phyloP scores from a whole-genome alignment of 2,329 filamentous ascomycete species.

The Ceratocystis lukuohia region DNA sequence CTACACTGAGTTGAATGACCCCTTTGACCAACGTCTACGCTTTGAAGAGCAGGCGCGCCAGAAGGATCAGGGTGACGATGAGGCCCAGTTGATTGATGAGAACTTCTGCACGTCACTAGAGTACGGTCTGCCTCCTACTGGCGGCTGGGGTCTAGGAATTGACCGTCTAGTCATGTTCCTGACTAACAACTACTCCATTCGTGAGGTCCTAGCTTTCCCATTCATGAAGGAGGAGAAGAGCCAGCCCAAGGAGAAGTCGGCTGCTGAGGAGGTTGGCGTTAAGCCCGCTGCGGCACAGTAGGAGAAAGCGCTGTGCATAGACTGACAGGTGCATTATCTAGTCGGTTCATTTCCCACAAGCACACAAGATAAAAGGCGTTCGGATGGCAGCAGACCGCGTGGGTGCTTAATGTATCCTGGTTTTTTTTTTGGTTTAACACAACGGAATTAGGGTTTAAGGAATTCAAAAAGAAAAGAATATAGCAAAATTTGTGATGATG shows the following conservation, averaged over 20 bases:
- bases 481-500: not conserved
- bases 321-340: not conserved
- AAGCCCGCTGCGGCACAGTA: slow-evolving; percentile 47
- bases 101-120: slow-evolving; percentile 86
- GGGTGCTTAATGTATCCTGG: not conserved
- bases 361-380: not conserved
- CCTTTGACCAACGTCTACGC: slow-evolving; percentile 80
- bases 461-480: slow-evolving; percentile 14
- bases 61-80: slow-evolving; percentile 93
- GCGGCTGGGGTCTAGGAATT: slow-evolving; percentile 92
- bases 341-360: not conserved
- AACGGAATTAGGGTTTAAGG: slow-evolving; percentile 17
- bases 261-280: slow-evolving; percentile 50
- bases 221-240: slow-evolving; percentile 81
- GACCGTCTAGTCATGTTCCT: slow-evolving; percentile 92
- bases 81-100: slow-evolving; percentile 92
- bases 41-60: slow-evolving; percentile 84
- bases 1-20: slow-evolving; percentile 88
- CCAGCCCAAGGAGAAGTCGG: slow-evolving; percentile 36
- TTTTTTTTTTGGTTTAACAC: not conserved
- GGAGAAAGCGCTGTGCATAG: slow-evolving; percentile 25
- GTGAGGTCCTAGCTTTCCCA: slow-evolving; percentile 91
- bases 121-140: slow-evolving; percentile 82
- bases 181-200: slow-evolving; percentile 85
- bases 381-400: not conserved